Conservation (phyloP, 179 eudicot genomes). For the Carnegiea gigantea region DNA sequence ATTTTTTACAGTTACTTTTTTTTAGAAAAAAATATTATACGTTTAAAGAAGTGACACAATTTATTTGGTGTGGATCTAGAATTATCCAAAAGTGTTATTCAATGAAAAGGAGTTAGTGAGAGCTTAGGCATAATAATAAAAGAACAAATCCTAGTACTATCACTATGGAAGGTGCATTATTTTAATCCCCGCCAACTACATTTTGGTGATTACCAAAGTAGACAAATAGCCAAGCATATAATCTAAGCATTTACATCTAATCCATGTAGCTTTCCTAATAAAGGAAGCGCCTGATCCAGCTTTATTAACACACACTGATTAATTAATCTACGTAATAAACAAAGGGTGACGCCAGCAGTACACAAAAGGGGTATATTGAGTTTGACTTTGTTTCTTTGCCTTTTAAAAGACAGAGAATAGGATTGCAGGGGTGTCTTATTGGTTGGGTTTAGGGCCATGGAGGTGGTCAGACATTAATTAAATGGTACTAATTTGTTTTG, state of each 20-base stretch:
- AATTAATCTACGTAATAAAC: neutral
- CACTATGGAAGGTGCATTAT: neutral
- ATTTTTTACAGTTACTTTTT: too few species aligned
- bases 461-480: conserved; percentile 14
- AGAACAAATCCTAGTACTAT: neutral
- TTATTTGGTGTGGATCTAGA: too few species aligned
- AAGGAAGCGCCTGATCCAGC: conserved; percentile 1
- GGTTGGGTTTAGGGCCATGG: conserved; percentile 1
- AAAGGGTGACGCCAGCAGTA: neutral
- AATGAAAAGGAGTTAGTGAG: neutral
- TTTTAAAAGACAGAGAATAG: neutral
- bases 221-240: neutral
- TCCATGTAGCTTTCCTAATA: conserved; percentile 22
- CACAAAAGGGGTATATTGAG: neutral
- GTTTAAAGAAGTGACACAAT: too few species aligned
- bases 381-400: neutral
- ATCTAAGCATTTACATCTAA: neutral
- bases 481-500: neutral
- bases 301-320: neutral
- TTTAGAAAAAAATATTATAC: too few species aligned
- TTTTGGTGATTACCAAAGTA: conserved; percentile 14
- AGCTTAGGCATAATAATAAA: conserved; percentile 5
- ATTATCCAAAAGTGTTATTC: too few species aligned
- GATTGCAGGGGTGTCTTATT: neutral
- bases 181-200: neutral